Evolutionary conservation across 306 rosid species (phyloP).

Genomic region (Quercus alba): DNA sequence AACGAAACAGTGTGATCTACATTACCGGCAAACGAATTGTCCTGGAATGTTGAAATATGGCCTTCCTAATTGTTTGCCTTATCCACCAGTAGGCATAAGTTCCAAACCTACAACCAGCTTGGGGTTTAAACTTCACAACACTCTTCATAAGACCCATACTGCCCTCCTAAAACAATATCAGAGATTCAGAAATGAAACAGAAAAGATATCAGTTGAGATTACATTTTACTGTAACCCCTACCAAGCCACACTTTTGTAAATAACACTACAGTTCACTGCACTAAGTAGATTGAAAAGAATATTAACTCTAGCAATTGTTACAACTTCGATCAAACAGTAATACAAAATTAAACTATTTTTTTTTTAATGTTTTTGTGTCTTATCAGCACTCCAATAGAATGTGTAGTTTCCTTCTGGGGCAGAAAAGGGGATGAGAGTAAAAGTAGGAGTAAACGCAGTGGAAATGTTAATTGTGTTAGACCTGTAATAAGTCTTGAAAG

Average conservation of each 20-base stretch:
- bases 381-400: background rate
- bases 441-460: background rate
- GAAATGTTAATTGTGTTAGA: constrained; percentile 10
- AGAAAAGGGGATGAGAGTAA: no score
- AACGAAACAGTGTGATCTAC: background rate
- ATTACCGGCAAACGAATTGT: constrained; percentile 81
- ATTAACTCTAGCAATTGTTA: background rate
- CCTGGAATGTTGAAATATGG: constrained; percentile 74
- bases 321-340: background rate
- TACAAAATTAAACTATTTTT: background rate
- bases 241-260: background rate
- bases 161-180: constrained; percentile 62
- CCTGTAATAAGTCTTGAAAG: constrained; percentile 92
- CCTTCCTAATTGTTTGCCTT: constrained; percentile 67
- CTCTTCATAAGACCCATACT: constrained; percentile 89
- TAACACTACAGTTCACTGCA: background rate
- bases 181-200: constrained; percentile 17
- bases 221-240: background rate
- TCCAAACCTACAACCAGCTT: constrained; percentile 77
- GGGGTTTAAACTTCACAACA: constrained; percentile 81
- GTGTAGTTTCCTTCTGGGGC: background rate
- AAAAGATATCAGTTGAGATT: background rate
- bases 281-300: background rate
- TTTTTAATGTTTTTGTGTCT: background rate
- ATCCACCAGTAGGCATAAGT: constrained; percentile 95